phyloP scores from a whole-genome alignment of 2,329 filamentous ascomycete genomes.

The Exophiala aquamarina region DNA sequence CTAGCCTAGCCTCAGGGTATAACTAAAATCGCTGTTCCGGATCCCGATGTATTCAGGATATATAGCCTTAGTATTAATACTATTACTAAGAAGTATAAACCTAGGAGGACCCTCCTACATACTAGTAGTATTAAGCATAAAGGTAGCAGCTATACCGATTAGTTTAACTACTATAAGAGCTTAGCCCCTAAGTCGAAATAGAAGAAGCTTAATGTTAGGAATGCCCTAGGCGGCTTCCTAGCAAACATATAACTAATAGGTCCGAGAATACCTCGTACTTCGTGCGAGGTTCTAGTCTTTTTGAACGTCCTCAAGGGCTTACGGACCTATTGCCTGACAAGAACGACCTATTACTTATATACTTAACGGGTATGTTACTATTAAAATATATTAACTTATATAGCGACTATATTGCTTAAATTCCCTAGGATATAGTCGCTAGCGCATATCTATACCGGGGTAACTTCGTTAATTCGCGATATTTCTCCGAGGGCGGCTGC shows the following conservation, averaged over 20 bases:
- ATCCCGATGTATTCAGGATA: slow-evolving; percentile 48
- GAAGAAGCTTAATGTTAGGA: slow-evolving; percentile 61
- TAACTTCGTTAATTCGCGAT: slow-evolving; percentile 61
- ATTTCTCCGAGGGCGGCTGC: slow-evolving; percentile 63
- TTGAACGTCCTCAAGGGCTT: too few relatives aligned
- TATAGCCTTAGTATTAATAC: slow-evolving; percentile 57
- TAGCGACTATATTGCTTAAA: slow-evolving; percentile 63
- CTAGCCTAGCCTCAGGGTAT: slow-evolving; percentile 49
- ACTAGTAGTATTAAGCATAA: slow-evolving; percentile 51
- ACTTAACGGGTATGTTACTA: slow-evolving; percentile 65
- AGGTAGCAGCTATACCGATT: slow-evolving; percentile 42
- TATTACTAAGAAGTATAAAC: slow-evolving; percentile 54
- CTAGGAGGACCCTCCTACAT: slow-evolving; percentile 51
- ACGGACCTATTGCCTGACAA: too few relatives aligned
- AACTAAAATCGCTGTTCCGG: slow-evolving; percentile 44
- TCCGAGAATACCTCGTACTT: too few relatives aligned
- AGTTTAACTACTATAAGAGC: slow-evolving; percentile 56
- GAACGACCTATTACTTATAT: slow-evolving; percentile 62
- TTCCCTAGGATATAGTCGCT: slow-evolving; percentile 66
- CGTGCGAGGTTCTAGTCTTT: too few relatives aligned
- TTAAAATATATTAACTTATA: slow-evolving; percentile 71
- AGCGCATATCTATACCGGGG: slow-evolving; percentile 67
- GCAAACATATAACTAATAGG: too few relatives aligned
- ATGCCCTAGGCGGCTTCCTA: too few relatives aligned
- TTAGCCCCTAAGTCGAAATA: slow-evolving; percentile 55